Conservation (phyloP, 2,329 filamentous ascomycete species). For the Trichoderma gracile region DNA sequence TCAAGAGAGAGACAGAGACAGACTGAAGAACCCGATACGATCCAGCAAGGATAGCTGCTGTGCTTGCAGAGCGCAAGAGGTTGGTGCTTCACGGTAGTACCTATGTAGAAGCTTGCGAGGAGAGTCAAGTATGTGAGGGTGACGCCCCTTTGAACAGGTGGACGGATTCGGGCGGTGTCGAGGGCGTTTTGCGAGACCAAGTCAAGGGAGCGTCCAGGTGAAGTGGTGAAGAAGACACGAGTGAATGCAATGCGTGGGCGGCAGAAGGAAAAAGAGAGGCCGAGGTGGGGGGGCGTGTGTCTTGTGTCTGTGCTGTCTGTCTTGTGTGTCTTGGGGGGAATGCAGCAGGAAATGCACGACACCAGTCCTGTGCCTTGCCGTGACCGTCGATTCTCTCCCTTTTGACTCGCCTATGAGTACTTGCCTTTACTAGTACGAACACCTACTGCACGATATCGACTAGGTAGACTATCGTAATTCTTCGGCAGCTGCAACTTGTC, state of each 20-base stretch:
- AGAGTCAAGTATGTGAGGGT: neutral
- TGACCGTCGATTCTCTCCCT: neutral
- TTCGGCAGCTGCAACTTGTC: no score
- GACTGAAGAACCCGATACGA: neutral
- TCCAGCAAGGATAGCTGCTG: neutral
- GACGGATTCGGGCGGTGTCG: neutral
- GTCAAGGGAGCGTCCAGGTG: neutral
- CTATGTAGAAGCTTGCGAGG: no score
- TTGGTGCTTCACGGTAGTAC: no score
- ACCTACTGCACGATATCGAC: no score
- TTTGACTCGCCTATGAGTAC: neutral
- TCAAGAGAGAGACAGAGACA: neutral
- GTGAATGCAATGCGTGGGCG: no score
- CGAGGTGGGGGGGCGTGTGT: constrained; percentile 5
- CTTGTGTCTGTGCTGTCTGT: no score
- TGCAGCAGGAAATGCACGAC: constrained; percentile 15
- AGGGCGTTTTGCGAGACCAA: constrained; percentile 4
- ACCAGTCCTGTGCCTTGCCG: neutral
- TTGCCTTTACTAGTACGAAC: no score
- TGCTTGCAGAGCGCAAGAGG: neutral
- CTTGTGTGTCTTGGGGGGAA: neutral
- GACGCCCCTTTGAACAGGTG: neutral
- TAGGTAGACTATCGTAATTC: no score
- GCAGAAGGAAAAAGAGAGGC: neutral
- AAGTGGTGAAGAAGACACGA: no score